Evolutionary conservation across 176 grass and related monocot genomes (phyloP).

Genomic region (Phoenix roebelenii): DNA sequence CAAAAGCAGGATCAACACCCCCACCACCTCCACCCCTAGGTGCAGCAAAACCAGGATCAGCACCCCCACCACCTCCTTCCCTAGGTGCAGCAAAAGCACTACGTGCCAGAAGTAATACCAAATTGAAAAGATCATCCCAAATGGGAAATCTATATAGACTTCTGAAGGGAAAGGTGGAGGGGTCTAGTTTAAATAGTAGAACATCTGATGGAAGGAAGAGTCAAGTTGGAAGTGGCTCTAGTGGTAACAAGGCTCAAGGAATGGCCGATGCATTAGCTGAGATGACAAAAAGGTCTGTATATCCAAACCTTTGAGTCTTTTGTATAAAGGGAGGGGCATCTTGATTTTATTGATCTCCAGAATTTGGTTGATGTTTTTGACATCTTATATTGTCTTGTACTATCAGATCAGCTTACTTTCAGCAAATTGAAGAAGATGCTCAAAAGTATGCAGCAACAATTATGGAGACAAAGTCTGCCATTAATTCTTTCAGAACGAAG

Average conservation of each 20-base stretch:
- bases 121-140: constrained; percentile 53
- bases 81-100: constrained; percentile 20
- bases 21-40: not conserved
- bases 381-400: constrained; percentile 4
- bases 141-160: constrained; percentile 57
- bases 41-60: constrained; percentile 9
- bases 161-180: constrained; percentile 49
- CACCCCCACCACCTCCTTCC: constrained; percentile 30
- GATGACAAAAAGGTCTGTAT: constrained; percentile 45
- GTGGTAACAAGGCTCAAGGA: constrained; percentile 22
- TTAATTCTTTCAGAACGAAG: constrained; percentile 35
- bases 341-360: not conserved
- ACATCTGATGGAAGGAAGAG: constrained; percentile 19
- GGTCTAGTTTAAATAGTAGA: constrained; percentile 26
- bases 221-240: constrained; percentile 3
- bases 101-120: constrained; percentile 19
- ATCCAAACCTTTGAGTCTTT: not conserved
- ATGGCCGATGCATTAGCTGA: constrained; percentile 70
- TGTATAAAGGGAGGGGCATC: not conserved
- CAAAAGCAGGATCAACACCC: not conserved
- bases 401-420: constrained; percentile 57
- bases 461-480: constrained; percentile 33
- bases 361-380: not conserved
- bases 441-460: constrained; percentile 37
- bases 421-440: constrained; percentile 55